Base-by-base conservation (phyloP, 306 rosid genomes). In the Cotoneaster glaucophyllus region DNA sequence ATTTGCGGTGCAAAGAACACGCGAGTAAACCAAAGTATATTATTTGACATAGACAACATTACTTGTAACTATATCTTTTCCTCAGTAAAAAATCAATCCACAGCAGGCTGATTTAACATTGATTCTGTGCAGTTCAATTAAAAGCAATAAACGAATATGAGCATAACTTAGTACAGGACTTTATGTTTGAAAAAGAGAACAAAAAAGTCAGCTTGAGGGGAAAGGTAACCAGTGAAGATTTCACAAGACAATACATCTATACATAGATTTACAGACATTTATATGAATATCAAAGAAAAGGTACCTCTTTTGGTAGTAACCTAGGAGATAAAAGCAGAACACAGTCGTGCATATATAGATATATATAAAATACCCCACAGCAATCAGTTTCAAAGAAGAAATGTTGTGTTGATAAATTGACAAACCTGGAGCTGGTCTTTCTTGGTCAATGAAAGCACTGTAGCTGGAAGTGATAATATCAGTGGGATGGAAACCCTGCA, bases 351-450 rank as follows among this genome's bases (percentile, higher is more conserved):
- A 62, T 62, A 32, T 64, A 50, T 50, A 13, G 17, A 50, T 13
- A 18, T 17, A 50, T 50, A 50, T 13, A 50, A 15, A 50, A 56
- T 57, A n/a, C 62, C 24, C 11, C 62, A 22, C 21, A 58, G 24
- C 43, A 25, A 41, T 32, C 5, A 31, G 44, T 52, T 62, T 58
- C 24, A 58, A 48, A 48, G 6, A 67, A 28, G 64, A 12, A 62
- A 37, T 14, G 52, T 26, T 70, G 54, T 61, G 44, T 26, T 77
- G 71, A 67, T 67, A 21, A 31, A 53, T 70, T 44, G 77, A 72
- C 83, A 79, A 73, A 89, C 99, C 98, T 96, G 91, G 59, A 96
- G 90, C 77, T 83, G 91, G 72, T 85, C 96, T 77, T 89, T 84
- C 75, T 81, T 87, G 57, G 96, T 84, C 85, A 90, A 74, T 41